Evolutionary conservation across 2,329 filamentous ascomycete species (phyloP), one percentile per base, ranked within the genome.

Genomic region (Fusarium continuum): DNA sequence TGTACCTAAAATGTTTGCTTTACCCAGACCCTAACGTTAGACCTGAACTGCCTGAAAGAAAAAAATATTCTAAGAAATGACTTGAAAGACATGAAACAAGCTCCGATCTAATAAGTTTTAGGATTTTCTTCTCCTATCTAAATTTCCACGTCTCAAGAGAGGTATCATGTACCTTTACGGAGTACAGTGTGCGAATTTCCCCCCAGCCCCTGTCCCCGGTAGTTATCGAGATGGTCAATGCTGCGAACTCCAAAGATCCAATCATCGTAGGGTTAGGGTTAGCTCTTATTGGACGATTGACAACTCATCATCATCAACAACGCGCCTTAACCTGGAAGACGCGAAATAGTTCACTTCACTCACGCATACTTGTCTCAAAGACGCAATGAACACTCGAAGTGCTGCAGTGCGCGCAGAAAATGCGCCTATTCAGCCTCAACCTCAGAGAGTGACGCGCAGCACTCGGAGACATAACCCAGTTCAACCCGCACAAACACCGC

Each of bases 221-320:
- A n/a, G n/a, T 20, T 40, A 16, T 22, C 19, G 6, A 20, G 25
- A 19, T 38, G 49, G 48, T 20, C 39, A 44, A 51, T 41, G 53
- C 50, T 43, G 25, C 8, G 36, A 60, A 59, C 56, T 29, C 55
- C 46, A 39, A 52, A 16, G 16, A 32, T 29, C n/a, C 43, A 44
- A 19, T 50, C 64, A 34, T 68, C 57, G 69, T 71, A 69, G 57
- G 68, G 49, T 55, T 40, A 59, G 40, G 39, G 52, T 52, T 28
- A 41, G 39, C 32, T 46, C 19, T 32, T 19, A 56, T 45, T 53
- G 49, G 41, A 20, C 29, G 39, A 58, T 34, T 50, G 28, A 39
- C 31, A 32, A 54, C 55, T 19, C 22, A 43, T 19, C 26, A 34
- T 34, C 28, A 43, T 41, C 32, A 48, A 46, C 36, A 51, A 25